Evolutionary conservation across 768 basidiomycete species (phyloP).

Genomic region (Tricholoma flavovirens): DNA sequence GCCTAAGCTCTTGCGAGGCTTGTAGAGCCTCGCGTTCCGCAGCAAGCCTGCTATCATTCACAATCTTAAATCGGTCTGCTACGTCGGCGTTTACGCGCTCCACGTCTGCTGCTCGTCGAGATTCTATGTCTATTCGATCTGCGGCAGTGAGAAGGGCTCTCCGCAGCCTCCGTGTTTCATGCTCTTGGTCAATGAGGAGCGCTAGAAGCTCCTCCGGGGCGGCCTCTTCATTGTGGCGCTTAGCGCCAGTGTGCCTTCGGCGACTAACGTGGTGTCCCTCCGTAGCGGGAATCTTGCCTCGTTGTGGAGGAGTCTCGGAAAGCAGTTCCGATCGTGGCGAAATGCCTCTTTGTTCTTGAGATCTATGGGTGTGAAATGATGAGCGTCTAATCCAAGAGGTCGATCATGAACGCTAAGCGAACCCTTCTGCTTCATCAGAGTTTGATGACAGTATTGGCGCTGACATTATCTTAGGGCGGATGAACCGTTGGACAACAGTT

Average conservation of each 20-base stretch:
- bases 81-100: conserved; percentile 30
- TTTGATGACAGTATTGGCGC: not conserved
- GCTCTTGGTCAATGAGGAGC: conserved; percentile 27
- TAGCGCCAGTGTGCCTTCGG: not conserved
- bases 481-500: not conserved
- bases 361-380: not conserved
- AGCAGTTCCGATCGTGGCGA: conserved; percentile 21
- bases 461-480: not conserved
- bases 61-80: conserved; percentile 25
- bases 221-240: conserved; percentile 6
- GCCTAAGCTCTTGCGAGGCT: conserved; percentile 30
- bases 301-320: conserved; percentile 9
- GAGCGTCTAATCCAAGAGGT: not conserved
- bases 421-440: conserved; percentile 2
- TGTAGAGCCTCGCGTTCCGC: conserved; percentile 34
- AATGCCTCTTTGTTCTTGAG: conserved; percentile 3
- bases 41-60: conserved; percentile 30
- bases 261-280: not conserved
- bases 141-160: conserved; percentile 30
- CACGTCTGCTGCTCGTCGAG: conserved; percentile 28
- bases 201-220: conserved; percentile 25
- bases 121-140: conserved; percentile 29
- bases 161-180: conserved; percentile 30
- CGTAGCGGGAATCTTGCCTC: not conserved
- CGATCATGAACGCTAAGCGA: not conserved